Evolutionary conservation across 306 rosid species (phyloP), one percentile per base, ranked within the genome.

Genomic region (Fragaria nilgerrensis): DNA sequence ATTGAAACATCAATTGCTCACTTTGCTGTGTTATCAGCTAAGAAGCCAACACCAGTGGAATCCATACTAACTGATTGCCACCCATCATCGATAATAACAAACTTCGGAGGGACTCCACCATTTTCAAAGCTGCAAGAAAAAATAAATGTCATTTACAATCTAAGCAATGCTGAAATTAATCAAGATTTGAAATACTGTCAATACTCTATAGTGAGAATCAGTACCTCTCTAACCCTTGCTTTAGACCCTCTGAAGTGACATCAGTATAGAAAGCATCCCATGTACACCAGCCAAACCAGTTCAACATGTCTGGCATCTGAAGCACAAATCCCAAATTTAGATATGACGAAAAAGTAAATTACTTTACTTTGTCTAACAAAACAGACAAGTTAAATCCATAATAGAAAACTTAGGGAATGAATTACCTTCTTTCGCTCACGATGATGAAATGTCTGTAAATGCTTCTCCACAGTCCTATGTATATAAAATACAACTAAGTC

Each of bases 201-300:
- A 44, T 68, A 13, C 6, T 36, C 37, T 36, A 4, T 36, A 37
- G 56, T 39, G 67, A 66, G 70, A 76, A 75, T 16, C 53, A 81
- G 4, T 43, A 93, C 97, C 98, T 92, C 29, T 83, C 77, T 55
- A 94, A 79, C 44, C 98, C 98, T 80, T 88, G 82, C 85, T 90
- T 89, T 64, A 94, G 91, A 17, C 93, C 97, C 47, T 92, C 93
- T 7, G 96, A 88, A 80, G 84, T 81, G 52, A 94, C 95, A 25
- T 81, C 85, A 9, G 98, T 94, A 74, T 94, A 94, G 85, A 92
- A 94, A 75, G 98, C 98, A 77, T 94, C 97, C 98, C 98, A 94
- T n/a, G 97, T 92, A 65, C 97, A 92, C 97, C 97, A 94, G 3
- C 98, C 98, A 82, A 94, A 92, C 98, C 97, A 94, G 86, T 92